These are phyloP conservation scores for Colletotrichum gigasporum DNA, from an alignment of 2,329 filamentous ascomycete species.

Conservation along the genomic window DNA sequence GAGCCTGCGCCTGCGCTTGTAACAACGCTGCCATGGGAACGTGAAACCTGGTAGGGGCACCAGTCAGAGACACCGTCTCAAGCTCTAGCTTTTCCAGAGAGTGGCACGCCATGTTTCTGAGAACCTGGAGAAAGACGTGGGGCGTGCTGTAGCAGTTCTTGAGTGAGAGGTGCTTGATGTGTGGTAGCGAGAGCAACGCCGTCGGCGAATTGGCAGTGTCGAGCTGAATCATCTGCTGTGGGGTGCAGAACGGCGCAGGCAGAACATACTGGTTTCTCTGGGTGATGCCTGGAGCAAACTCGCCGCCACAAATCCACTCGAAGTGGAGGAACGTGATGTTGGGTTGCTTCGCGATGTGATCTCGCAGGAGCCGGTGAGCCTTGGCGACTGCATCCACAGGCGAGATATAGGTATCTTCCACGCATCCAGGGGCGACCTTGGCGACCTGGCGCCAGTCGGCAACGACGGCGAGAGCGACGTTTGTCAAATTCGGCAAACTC, in stretches of 20 bases:
- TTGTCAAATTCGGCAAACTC: conserved; percentile 61
- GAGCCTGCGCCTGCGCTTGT: conserved; percentile 33
- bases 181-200: conserved; percentile 60
- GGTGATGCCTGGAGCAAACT: conserved; percentile 69
- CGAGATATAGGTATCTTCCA: conserved; percentile 56
- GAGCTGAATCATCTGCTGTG: conserved; percentile 40
- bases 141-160: conserved; percentile 77
- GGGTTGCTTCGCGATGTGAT: conserved; percentile 55
- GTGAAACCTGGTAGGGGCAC: conserved; percentile 43
- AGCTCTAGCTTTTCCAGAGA: conserved; percentile 64
- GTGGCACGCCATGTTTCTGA: conserved; percentile 55
- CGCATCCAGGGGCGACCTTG: conserved; percentile 59
- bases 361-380: conserved; percentile 62
- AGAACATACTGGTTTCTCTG: conserved; percentile 71
- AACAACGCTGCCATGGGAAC: neutral
- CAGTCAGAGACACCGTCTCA: conserved; percentile 72
- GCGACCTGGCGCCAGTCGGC: conserved; percentile 72
- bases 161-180: conserved; percentile 67
- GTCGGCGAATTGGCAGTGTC: conserved; percentile 43
- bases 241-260: conserved; percentile 61
- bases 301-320: conserved; percentile 75
- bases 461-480: conserved; percentile 68
- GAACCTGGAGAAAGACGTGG: conserved; percentile 61
- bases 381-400: conserved; percentile 60
- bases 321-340: conserved; percentile 69